Conservation (phyloP, 495 filamentous ascomycete species). For the Hypomontagnella submonticulosa region DNA sequence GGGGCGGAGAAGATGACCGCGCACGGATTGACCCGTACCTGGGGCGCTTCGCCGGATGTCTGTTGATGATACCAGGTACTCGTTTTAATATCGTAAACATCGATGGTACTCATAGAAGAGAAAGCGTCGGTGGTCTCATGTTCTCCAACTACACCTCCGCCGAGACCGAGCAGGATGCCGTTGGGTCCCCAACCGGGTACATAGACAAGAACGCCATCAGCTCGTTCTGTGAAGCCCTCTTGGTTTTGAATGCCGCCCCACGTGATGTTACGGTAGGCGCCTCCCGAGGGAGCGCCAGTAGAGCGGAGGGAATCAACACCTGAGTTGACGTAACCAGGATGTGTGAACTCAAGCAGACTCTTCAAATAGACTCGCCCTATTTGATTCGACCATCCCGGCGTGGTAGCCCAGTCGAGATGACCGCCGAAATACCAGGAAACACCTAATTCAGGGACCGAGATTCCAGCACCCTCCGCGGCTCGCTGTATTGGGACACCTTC, state of each 20-base stretch:
- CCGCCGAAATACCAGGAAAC: slow-evolving; percentile 81
- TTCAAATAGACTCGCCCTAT: slow-evolving; percentile 73
- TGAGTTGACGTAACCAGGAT: slow-evolving; percentile 70
- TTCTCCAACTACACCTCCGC: slow-evolving; percentile 62
- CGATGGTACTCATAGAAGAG: slow-evolving; percentile 74
- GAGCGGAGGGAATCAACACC: slow-evolving; percentile 62
- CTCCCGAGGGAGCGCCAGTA: slow-evolving; percentile 63
- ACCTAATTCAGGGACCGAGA: slow-evolving; percentile 73
- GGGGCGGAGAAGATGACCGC: slow-evolving; percentile 75
- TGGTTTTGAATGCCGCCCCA: slow-evolving; percentile 71
- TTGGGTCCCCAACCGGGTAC: slow-evolving; percentile 76
- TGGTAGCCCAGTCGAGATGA: slow-evolving; percentile 74
- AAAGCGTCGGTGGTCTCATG: slow-evolving; percentile 65
- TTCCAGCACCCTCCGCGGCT: slow-evolving; percentile 75
- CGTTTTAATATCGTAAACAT: slow-evolving; percentile 80
- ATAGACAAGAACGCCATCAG: slow-evolving; percentile 76
- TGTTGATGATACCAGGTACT: slow-evolving; percentile 82
- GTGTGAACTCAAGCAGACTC: slow-evolving; percentile 78
- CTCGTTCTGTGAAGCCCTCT: slow-evolving; percentile 73
- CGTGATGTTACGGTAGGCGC: slow-evolving; percentile 76
- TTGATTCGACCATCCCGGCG: slow-evolving; percentile 72
- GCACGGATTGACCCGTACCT: slow-evolving; percentile 77
- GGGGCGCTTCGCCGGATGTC: slow-evolving; percentile 69
- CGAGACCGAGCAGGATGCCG: slow-evolving; percentile 76
- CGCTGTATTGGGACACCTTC: slow-evolving; percentile 67